Evolutionary conservation across 1,284 basidiomycete species (phyloP).

Genomic region (Cutaneotrichosporon cavernicola): DNA sequence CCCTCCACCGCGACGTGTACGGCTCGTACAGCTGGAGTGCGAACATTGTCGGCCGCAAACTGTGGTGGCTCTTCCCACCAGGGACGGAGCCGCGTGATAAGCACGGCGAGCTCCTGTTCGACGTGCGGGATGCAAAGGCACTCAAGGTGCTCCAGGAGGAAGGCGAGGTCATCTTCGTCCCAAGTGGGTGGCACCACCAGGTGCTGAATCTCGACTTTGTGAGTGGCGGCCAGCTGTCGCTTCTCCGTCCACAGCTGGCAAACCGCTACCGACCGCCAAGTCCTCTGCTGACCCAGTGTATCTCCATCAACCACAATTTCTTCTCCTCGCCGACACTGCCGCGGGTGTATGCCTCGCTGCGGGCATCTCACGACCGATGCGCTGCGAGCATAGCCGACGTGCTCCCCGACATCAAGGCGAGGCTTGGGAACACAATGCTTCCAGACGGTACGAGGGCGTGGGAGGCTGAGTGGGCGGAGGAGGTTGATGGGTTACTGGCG

Average conservation of each 20-base stretch:
- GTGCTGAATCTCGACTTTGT: constrained; percentile 51
- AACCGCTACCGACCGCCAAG: too few relatives aligned
- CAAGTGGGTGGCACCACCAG: constrained; percentile 55
- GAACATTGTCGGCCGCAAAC: constrained; percentile 59
- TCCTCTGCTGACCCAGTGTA: constrained; percentile 39
- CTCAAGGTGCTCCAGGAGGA: constrained; percentile 42
- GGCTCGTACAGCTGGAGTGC: constrained; percentile 61
- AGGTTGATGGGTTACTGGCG: constrained; percentile 54
- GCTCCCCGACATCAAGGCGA: constrained; percentile 19
- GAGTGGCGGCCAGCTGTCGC: constrained; percentile 15
- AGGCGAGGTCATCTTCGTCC: constrained; percentile 57
- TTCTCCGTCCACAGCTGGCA: too few relatives aligned
- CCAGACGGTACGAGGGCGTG: constrained; percentile 34
- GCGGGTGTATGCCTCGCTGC: constrained; percentile 54
- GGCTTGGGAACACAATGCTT: constrained; percentile 12
- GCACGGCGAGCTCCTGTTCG: constrained; percentile 41
- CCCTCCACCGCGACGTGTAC: constrained; percentile 59
- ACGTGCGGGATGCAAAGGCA: constrained; percentile 46
- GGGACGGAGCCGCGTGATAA: constrained; percentile 32
- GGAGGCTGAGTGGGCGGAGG: constrained; percentile 54
- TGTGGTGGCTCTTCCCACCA: constrained; percentile 60
- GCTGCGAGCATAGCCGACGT: constrained; percentile 56
- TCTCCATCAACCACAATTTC: constrained; percentile 59
- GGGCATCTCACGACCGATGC: constrained; percentile 49
- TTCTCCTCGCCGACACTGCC: constrained; percentile 57